These are phyloP conservation scores for Bacidia gigantensis DNA, from an alignment of 495 filamentous ascomycete genomes.

Conservation along the genomic window DNA sequence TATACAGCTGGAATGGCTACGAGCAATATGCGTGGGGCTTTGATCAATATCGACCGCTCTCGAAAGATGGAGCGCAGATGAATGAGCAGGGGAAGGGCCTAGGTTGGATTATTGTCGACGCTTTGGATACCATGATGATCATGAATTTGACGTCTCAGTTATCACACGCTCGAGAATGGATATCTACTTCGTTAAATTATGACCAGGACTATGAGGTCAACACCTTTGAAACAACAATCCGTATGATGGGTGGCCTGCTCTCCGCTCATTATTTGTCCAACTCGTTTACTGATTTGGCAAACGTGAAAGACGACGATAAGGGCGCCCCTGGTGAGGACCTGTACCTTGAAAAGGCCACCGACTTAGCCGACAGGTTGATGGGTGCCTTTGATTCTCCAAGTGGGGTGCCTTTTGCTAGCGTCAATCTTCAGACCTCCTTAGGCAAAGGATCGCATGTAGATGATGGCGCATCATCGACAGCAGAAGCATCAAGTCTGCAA, in stretches of 20 bases:
- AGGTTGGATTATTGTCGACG: conserved; percentile 97
- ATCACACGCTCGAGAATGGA: conserved; percentile 77
- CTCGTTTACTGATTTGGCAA: conserved; percentile 50
- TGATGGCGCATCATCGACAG: conserved; percentile 81
- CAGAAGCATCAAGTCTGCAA: conserved; percentile 83
- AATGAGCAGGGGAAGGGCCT: conserved; percentile 53
- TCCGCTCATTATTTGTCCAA: conserved; percentile 90
- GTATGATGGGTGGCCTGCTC: conserved; percentile 89
- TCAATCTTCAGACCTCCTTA: conserved; percentile 64
- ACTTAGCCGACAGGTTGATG: conserved; percentile 75
- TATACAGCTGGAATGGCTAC: conserved; percentile 82
- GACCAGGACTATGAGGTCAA: conserved; percentile 90
- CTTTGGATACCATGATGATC: conserved; percentile 89
- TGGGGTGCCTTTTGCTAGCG: conserved; percentile 79
- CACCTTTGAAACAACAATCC: conserved; percentile 96
- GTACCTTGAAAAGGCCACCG: conserved; percentile 90
- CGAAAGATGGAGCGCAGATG: conserved; percentile 73
- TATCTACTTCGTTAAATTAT: conserved; percentile 67
- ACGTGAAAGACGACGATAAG: conserved; percentile 48
- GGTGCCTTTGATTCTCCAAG: conserved; percentile 76
- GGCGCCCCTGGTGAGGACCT: conserved; percentile 68
- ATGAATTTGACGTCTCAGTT: conserved; percentile 93
- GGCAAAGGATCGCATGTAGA: conserved; percentile 72
- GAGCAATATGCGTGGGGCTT: conserved; percentile 87
- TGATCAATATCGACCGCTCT: conserved; percentile 73